Conservation (phyloP, 257 asterid genomes). For the Verbascum thapsus region DNA sequence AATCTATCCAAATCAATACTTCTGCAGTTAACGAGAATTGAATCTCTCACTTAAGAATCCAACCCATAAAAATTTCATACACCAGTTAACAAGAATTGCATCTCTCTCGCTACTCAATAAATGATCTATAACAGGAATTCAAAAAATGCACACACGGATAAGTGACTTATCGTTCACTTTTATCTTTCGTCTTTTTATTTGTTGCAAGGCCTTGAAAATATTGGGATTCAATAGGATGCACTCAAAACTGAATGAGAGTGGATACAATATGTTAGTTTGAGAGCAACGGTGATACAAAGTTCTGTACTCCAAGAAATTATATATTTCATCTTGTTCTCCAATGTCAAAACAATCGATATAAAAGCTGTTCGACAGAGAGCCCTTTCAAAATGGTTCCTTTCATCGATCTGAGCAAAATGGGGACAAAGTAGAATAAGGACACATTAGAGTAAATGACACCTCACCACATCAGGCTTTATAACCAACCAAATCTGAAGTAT, state of each 20-base stretch:
- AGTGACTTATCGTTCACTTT: constrained; percentile 4
- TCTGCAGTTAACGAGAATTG: background rate
- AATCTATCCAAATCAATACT: constrained; percentile 5
- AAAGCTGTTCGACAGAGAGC: constrained; percentile 9
- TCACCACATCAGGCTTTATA: constrained; percentile 62
- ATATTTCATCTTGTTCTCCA: constrained; percentile 7
- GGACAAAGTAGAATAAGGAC: constrained; percentile 42
- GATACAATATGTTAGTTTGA: constrained; percentile 6
- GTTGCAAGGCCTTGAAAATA: background rate
- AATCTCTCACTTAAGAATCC: constrained; percentile 1
- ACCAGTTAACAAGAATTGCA: background rate
- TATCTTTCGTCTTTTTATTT: constrained; percentile 1
- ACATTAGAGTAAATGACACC: constrained; percentile 59
- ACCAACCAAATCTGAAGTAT: constrained; percentile 53
- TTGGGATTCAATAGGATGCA: background rate
- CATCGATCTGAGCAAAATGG: constrained; percentile 30
- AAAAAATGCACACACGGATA: background rate
- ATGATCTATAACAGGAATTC: background rate
- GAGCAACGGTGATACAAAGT: constrained; percentile 14
- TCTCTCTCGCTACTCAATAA: background rate
- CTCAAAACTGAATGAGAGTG: background rate
- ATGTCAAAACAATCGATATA: background rate
- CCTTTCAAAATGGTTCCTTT: constrained; percentile 31
- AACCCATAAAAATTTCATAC: background rate
- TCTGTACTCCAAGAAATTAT: background rate